Evolutionary conservation across 1,139 yeast species (phyloP), one percentile per base, ranked within the genome.

Genomic region (Blastobotrys ciferrii): DNA sequence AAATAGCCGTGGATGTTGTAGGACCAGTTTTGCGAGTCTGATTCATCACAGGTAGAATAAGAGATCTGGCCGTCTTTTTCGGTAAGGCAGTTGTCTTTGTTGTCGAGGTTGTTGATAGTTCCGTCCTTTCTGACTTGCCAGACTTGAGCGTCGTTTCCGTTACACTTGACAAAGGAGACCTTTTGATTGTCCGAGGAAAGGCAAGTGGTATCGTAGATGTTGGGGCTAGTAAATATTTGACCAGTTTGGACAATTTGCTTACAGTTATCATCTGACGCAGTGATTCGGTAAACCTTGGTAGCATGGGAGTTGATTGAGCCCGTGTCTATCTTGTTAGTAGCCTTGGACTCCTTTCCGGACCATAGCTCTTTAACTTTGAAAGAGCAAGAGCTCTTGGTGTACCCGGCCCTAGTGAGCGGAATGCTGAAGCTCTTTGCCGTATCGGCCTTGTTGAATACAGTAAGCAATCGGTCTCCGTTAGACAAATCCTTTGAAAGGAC

Each of bases 111-210:
- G 32, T 17, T 43, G 39, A 46, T 41, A 9, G 35, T 25, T 1
- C 45, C 49, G n/a, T 35, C 42, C 13, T 46, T 42, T 19, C 14
- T 25, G 32, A 46, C 33, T n/a, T 20, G 33, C 49, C 46, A 46
- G 3, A 43, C 39, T 37, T 46, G 49, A 6, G 19, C 32, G 28
- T 37, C 46, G 25, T 19, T 31, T 13, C 43, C 46, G 18, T 35
- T 20, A 15, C 47, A 45, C 15, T 39, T 18, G 32, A 19, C n/a
- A 32, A 32, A 12, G 11, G 17, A 5, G 25, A 32, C 25, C n/a
- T 30, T 41, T 3, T 30, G 14, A 12, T 14, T 19, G 11, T 18
- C 18, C 3, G 39, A 35, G 19, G 19, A 30, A 13, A 39, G 31
- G 17, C 43, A 37, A 13, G 9, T 15, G 12, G 17, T 18, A 17